phyloP scores from a whole-genome alignment of 495 filamentous ascomycete genomes.

The Lindgomyces ingoldianus region DNA sequence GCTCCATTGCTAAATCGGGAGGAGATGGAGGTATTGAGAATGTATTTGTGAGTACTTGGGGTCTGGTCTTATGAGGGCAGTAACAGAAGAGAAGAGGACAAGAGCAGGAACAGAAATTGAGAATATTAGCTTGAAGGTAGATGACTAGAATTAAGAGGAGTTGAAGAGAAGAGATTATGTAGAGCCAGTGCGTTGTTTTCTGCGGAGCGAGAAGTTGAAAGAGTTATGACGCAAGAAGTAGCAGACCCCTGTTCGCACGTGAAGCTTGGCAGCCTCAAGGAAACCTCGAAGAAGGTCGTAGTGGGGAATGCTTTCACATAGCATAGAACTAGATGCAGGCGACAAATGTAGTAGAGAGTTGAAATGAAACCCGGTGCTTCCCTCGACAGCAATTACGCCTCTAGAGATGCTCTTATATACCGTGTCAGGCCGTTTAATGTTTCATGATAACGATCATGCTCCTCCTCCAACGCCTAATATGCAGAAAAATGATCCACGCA shows the following conservation, averaged over 20 bases:
- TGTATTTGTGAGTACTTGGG: neutral
- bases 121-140: neutral
- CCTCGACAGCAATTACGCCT: too few relatives aligned
- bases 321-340: too few relatives aligned
- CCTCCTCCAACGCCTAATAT: neutral
- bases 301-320: too few relatives aligned
- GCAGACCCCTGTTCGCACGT: neutral
- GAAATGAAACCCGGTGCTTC: too few relatives aligned
- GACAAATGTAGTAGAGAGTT: too few relatives aligned
- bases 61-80: too few relatives aligned
- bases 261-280: neutral
- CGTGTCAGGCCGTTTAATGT: neutral
- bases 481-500: too few relatives aligned
- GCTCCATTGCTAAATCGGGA: constrained; percentile 38
- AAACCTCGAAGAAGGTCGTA: too few relatives aligned
- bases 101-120: neutral
- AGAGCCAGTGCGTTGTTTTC: too few relatives aligned
- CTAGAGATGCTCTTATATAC: too few relatives aligned
- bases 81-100: neutral
- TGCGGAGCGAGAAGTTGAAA: constrained; percentile 14
- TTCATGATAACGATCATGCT: neutral
- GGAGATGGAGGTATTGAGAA: neutral
- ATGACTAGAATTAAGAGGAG: neutral
- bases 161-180: constrained; percentile 3
- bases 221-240: constrained; percentile 10